A percentile compares a stretch with the other conserved stretches of the same genome.
These are phyloP conservation scores for Scenedesmus sp. DNA, from an alignment of 163 green algal genomes.

Conservation along the genomic window DNA sequence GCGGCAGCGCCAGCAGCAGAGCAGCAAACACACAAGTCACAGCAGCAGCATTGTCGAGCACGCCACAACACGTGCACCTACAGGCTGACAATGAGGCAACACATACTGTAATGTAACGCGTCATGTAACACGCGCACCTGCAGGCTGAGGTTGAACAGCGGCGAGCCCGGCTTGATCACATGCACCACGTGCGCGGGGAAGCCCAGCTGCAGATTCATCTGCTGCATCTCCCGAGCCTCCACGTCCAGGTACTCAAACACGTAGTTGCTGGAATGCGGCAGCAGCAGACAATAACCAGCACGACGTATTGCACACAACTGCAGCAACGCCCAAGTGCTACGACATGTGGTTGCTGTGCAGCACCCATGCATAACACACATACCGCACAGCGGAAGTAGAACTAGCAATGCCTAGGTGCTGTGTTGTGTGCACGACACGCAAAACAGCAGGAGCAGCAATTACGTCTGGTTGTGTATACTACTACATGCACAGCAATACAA, in stretches of 20 bases:
- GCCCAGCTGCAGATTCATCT: conserved; percentile 79
- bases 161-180: conserved; percentile 64
- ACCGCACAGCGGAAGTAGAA: too few relatives aligned
- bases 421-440: too few relatives aligned
- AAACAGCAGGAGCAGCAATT: too few relatives aligned
- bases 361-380: too few relatives aligned
- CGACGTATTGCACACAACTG: neutral
- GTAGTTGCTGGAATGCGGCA: conserved; percentile 58
- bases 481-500: too few relatives aligned
- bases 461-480: too few relatives aligned
- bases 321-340: neutral
- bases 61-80: neutral
- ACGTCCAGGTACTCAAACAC: conserved; percentile 76
- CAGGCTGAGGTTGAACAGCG: conserved; percentile 71
- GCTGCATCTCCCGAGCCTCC: conserved; percentile 50
- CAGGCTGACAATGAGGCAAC: neutral
- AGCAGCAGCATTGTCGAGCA: neutral
- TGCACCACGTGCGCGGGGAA: conserved; percentile 80
- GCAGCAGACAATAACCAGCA: neutral
- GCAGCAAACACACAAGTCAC: neutral
- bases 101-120: neutral
- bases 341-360: neutral
- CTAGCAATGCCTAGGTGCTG: too few relatives aligned
- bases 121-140: conserved; percentile 1
- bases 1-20: neutral